Conservation (phyloP, 495 filamentous ascomycete genomes). For the Oidiodendron maius region DNA sequence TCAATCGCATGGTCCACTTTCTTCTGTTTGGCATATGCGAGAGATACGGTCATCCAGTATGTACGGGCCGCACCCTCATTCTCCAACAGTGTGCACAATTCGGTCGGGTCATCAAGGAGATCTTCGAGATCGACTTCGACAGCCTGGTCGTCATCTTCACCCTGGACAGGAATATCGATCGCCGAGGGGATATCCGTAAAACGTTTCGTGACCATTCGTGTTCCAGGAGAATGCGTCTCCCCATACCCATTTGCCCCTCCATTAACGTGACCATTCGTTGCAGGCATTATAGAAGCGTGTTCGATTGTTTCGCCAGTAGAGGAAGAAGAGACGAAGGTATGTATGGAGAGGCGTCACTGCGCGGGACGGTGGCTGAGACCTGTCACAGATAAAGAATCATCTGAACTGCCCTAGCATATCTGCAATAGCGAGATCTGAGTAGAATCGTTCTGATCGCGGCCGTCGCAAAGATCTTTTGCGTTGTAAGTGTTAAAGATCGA, state of each 20-base stretch:
- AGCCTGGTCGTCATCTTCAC: constrained; percentile 67
- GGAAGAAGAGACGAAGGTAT: not conserved
- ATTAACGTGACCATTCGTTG: constrained; percentile 51
- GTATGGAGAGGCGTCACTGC: not conserved
- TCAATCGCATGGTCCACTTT: constrained; percentile 93
- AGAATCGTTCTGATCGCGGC: no score
- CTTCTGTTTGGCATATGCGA: constrained; percentile 94
- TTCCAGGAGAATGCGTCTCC: constrained; percentile 3
- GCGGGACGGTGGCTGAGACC: not conserved
- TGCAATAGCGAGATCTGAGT: no score
- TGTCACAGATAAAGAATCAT: not conserved
- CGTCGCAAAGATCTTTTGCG: not conserved
- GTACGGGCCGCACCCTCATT: constrained; percentile 81
- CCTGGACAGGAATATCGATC: constrained; percentile 86
- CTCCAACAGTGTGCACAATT: constrained; percentile 88
- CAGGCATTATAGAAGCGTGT: constrained; percentile 37
- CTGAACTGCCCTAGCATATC: not conserved
- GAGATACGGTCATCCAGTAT: constrained; percentile 92
- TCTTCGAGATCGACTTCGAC: constrained; percentile 91
- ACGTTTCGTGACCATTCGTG: constrained; percentile 36
- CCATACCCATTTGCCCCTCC: constrained; percentile 33
- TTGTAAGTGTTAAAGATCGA: not conserved
- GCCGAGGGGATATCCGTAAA: constrained; percentile 85
- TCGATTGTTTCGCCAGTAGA: not conserved
- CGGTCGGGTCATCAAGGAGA: constrained; percentile 89